Conservation (phyloP, 2,329 filamentous ascomycete genomes). For the Orbilia javanica region DNA sequence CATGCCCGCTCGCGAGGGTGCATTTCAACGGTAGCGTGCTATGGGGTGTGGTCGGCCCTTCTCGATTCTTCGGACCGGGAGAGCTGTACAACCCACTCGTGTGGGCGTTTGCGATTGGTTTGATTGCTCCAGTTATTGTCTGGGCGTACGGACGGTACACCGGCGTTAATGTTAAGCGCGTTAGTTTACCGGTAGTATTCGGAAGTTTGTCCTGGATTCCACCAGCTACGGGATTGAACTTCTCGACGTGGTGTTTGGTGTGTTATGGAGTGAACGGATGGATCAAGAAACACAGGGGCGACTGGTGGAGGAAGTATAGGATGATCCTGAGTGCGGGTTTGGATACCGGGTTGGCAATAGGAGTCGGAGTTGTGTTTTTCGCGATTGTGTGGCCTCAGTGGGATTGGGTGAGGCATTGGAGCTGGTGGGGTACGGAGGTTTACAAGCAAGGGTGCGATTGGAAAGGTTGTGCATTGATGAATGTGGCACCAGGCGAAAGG, state of each 20-base stretch:
- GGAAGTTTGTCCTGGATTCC: conserved; percentile 88
- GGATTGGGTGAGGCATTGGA: conserved; percentile 78
- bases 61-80: conserved; percentile 81
- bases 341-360: conserved; percentile 84
- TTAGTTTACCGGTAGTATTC: conserved; percentile 84
- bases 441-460: conserved; percentile 88
- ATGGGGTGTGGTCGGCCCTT: conserved; percentile 87
- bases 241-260: conserved; percentile 86
- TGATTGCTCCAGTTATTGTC: conserved; percentile 78
- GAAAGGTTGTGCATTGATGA: conserved; percentile 80
- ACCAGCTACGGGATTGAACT: conserved; percentile 87
- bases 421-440: conserved; percentile 90
- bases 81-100: conserved; percentile 82
- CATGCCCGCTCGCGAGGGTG: conserved; percentile 85
- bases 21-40: conserved; percentile 92
- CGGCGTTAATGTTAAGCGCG: conserved; percentile 76
- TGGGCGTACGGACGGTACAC: conserved; percentile 77
- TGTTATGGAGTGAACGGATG: conserved; percentile 87
- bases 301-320: conserved; percentile 87
- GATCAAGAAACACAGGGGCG: conserved; percentile 75
- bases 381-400: conserved; percentile 79
- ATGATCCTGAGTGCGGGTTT: conserved; percentile 88
- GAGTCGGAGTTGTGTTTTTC: conserved; percentile 86
- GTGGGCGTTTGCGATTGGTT: conserved; percentile 84
- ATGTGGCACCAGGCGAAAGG: conserved; percentile 73